Evolutionary conservation across 2,329 filamentous ascomycete genomes (phyloP), one percentile per base, ranked within the genome.

Genomic region (Penicillium sp.): DNA sequence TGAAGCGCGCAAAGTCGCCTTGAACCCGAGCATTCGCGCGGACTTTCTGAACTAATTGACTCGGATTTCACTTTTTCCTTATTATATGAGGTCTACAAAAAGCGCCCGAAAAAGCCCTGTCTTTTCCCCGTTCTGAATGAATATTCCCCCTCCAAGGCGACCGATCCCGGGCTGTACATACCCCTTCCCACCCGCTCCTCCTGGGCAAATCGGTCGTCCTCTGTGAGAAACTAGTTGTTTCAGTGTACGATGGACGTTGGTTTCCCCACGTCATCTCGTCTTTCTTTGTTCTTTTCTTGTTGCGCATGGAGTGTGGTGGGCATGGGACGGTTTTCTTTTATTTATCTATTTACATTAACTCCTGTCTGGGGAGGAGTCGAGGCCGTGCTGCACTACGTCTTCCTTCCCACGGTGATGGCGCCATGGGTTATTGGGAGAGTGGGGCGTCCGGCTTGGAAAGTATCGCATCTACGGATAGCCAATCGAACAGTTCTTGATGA

Each of bases 1-100:
- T 47, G 74, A 77, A 64, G 71, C 71, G 39, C 63, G 67, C 50
- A 73, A 73, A 62, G 57, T 75, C 50, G 71, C 71, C n/a, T 55
- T 74, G 19, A 69, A 72, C 56, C 69, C 72, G n/a, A 64, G 62
- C 44, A 57, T 73, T 52, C 72, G 71, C 33, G 67, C 67, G 27
- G 69, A 74, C 21, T 70, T 66, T 48, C 44, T 70, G 62, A 68
- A 66, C 46, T 62, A 46, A 61, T 44, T 51, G 55, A 55, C 39
- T 51, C 54, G 16, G 7, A 39, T 39, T 19, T 19, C n/a, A n/a
- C 35, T 58, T 61, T 61, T 64, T 66, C 53, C 49, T 68, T 67
- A 66, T 52, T 68, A 47, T 19, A 49, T 58, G 57, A 65, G 60
- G 63, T 63, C 55, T 63, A 63, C 57, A 70, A 70, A 70, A 70